Evolutionary conservation across 371 early-diverging fungal genomes (phyloP).

Genomic region (Mucor saturninus): DNA sequence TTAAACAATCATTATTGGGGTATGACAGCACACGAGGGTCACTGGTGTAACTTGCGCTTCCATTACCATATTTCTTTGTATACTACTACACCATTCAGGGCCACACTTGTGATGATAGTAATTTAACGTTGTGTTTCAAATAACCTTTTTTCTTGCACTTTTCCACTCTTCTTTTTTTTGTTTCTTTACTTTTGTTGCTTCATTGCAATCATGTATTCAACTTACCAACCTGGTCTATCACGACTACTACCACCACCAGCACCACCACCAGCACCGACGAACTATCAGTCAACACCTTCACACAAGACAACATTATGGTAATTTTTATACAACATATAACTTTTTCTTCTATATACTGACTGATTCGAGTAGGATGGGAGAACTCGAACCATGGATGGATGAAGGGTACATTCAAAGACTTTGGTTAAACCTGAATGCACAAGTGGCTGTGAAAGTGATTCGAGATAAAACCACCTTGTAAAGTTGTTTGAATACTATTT

Average conservation of each 20-base stretch:
- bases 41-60: neutral
- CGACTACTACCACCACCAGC: no score
- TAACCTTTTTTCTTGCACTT: neutral
- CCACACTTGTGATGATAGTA: conserved; percentile 7
- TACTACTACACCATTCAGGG: neutral
- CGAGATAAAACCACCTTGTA: conserved; percentile 79
- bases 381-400: conserved; percentile 83
- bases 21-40: neutral
- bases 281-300: neutral
- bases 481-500: neutral
- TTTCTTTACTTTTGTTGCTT: neutral
- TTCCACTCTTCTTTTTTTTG: neutral
- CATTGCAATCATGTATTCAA: neutral
- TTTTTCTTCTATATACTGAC: neutral
- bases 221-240: neutral
- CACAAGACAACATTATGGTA: conserved; percentile 27
- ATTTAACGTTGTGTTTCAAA: conserved; percentile 6
- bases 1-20: neutral
- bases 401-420: conserved; percentile 69
- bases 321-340: neutral
- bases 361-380: conserved; percentile 67
- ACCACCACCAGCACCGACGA: neutral
- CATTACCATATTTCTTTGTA: neutral
- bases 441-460: conserved; percentile 83
- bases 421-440: conserved; percentile 69